Conservation (phyloP, 495 filamentous ascomycete species). For the Friedmanniomyces simplex region DNA sequence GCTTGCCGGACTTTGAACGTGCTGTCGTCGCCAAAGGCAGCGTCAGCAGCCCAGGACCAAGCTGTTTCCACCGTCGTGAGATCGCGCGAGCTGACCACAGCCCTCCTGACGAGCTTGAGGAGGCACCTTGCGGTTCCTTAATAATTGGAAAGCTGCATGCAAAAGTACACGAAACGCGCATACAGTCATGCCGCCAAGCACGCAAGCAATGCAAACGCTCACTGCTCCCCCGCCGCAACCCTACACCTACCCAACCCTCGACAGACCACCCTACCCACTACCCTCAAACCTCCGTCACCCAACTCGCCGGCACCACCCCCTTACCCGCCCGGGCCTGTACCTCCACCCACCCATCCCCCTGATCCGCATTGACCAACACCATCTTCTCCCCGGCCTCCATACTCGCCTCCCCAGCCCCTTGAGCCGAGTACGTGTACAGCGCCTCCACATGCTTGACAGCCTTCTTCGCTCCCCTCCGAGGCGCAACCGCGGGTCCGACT, state of each 20-base stretch:
- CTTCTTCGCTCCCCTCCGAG: constrained; percentile 76
- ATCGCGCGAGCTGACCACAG: too few species aligned
- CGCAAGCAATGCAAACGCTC: neutral
- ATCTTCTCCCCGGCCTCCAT: constrained; percentile 90
- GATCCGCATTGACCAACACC: constrained; percentile 71
- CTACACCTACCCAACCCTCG: neutral
- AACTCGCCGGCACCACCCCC: constrained; percentile 88
- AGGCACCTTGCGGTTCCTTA: neutral
- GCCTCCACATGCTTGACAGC: constrained; percentile 80
- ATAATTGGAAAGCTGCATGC: neutral
- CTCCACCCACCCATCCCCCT: constrained; percentile 92
- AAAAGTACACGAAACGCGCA: constrained; percentile 18
- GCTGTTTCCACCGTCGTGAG: too few species aligned
- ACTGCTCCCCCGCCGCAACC: neutral
- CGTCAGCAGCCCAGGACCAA: too few species aligned
- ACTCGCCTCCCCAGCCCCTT: constrained; percentile 74
- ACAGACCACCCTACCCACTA: neutral
- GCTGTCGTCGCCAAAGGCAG: too few species aligned
- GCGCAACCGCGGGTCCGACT: constrained; percentile 87
- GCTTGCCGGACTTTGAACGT: too few species aligned
- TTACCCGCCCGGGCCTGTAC: constrained; percentile 75
- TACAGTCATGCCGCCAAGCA: neutral
- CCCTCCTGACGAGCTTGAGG: constrained; percentile 24
- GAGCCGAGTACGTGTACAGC: constrained; percentile 80
- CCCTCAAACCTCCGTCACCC: constrained; percentile 59